A percentile compares a stretch with the other conserved stretches of the same genome.
Conservation (phyloP, 202 grass and related monocot species). For the Saccharum hybrid region DNA sequence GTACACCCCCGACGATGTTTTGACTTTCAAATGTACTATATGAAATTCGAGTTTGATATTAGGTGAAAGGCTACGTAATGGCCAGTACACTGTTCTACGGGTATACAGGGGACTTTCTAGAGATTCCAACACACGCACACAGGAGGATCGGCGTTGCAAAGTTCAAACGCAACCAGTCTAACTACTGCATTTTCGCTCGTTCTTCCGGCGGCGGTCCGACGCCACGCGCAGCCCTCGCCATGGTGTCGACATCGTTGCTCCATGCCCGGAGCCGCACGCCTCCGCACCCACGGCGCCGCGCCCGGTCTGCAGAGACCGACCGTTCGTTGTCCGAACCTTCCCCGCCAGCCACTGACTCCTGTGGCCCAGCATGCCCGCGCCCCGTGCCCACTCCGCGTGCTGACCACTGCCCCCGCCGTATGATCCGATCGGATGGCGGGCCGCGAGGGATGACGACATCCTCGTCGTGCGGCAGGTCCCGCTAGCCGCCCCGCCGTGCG, state of each 20-base stretch:
- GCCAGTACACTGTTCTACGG: not conserved
- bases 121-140: not conserved
- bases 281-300: not conserved
- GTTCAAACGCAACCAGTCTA: slow-evolving; percentile 13
- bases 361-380: not conserved
- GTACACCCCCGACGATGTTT: not conserved
- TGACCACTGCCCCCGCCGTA: not conserved
- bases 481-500: not conserved
- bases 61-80: not conserved
- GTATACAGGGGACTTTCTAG: not conserved
- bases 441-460: slow-evolving; percentile 38
- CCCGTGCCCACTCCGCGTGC: not conserved
- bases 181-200: not conserved
- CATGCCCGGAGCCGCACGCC: not conserved
- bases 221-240: slow-evolving; percentile 16
- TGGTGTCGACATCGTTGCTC: slow-evolving; percentile 54
- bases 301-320: no score
- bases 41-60: not conserved
- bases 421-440: slow-evolving; percentile 11
- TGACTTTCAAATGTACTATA: not conserved
- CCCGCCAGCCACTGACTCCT: not conserved
- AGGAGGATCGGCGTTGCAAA: not conserved
- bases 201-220: not conserved
- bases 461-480: not conserved
- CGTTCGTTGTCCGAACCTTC: not conserved